A percentile compares a stretch with the other conserved stretches of the same genome.
Conservation (phyloP, 2,329 filamentous ascomycete species). For the Stemphylium beticola region DNA sequence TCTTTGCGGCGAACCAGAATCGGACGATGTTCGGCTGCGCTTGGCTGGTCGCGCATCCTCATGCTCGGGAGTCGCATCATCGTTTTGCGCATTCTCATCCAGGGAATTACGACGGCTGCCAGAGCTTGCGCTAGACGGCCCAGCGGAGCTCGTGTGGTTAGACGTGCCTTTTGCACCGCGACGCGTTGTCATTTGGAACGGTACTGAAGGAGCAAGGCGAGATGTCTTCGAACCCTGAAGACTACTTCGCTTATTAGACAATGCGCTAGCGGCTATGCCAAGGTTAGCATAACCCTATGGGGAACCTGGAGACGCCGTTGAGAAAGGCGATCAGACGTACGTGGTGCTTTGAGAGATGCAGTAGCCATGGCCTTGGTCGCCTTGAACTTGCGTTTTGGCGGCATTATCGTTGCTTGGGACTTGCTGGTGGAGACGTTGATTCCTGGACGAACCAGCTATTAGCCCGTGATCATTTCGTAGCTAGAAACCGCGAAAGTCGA, state of each 20-base stretch:
- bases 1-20: conserved; percentile 45
- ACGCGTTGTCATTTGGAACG: conserved; percentile 58
- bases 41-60: conserved; percentile 48
- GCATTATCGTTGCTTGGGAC: conserved; percentile 33
- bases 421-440: conserved; percentile 1
- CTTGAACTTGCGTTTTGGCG: conserved; percentile 43
- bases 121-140: conserved; percentile 42
- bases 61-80: conserved; percentile 36
- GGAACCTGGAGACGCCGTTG: conserved; percentile 21
- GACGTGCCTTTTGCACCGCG: conserved; percentile 50
- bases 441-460: conserved; percentile 22
- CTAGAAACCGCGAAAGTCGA: neutral
- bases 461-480: conserved; percentile 20
- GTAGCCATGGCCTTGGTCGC: conserved; percentile 24
- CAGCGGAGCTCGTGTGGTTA: conserved; percentile 43
- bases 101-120: conserved; percentile 51
- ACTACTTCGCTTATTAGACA: conserved; percentile 47
- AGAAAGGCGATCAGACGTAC: conserved; percentile 25
- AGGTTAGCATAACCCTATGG: conserved; percentile 40
- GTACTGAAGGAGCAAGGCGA: conserved; percentile 55
- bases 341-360: conserved; percentile 23
- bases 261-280: conserved; percentile 45
- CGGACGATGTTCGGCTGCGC: conserved; percentile 47
- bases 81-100: conserved; percentile 40
- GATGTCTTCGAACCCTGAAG: conserved; percentile 42